Conservation (phyloP, 805 yeast species). For the Wickerhamomyces kurtzmanii region DNA sequence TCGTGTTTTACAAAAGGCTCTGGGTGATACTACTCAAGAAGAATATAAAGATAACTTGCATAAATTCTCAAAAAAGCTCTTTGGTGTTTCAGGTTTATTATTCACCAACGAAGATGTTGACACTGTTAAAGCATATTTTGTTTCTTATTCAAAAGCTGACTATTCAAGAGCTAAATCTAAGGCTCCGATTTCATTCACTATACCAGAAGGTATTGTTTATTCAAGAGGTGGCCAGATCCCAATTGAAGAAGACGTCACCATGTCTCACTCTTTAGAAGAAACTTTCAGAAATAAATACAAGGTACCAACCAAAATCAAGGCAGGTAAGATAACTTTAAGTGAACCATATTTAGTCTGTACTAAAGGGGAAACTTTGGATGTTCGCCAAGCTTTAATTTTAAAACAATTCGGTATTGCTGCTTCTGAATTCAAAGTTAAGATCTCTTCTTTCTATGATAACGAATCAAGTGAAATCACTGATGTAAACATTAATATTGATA, state of each 20-base stretch:
- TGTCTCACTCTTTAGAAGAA: conserved; percentile 93
- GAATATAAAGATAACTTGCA: conserved; percentile 84
- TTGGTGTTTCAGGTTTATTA: conserved; percentile 80
- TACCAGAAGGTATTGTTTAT: conserved; percentile 87
- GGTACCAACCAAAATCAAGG: conserved; percentile 82
- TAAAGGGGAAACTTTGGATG: conserved; percentile 74
- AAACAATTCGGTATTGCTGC: conserved; percentile 96
- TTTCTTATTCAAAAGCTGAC: conserved; percentile 67
- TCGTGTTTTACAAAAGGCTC: conserved; percentile 85
- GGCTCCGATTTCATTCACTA: conserved; percentile 73
- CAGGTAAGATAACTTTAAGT: conserved; percentile 76
- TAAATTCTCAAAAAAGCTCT: conserved; percentile 49
- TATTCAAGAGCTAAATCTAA: conserved; percentile 83
- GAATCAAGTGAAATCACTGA: conserved; percentile 29
- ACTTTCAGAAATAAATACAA: conserved; percentile 83
- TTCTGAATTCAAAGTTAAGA: conserved; percentile 76
- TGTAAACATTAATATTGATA: conserved; percentile 24
- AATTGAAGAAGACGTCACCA: conserved; percentile 87
- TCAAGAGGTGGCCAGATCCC: conserved; percentile 94
- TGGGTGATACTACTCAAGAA: conserved; percentile 80
- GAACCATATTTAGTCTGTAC: conserved; percentile 74
- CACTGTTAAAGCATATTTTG: conserved; percentile 85
- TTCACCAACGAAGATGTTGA: conserved; percentile 85
- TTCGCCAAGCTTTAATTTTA: conserved; percentile 82
- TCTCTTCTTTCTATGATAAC: conserved; percentile 70